Evolutionary conservation across 2,329 filamentous ascomycete genomes (phyloP), one percentile per base, ranked within the genome.

Genomic region (Botrytis pseudocinerea): DNA sequence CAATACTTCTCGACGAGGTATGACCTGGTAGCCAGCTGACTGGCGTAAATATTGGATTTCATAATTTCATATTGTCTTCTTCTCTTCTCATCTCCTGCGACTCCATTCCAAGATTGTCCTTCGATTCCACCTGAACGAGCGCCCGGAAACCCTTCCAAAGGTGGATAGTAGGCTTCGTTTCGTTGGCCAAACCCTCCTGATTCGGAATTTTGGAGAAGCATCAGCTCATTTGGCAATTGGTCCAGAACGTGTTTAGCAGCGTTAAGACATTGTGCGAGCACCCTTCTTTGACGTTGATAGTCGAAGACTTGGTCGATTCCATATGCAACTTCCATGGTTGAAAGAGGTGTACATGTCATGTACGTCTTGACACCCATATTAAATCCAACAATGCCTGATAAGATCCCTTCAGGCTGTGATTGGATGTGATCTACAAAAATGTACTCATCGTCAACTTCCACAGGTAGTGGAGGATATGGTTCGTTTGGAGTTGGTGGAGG

Each of bases 1-100:
- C 93, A 93, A 82, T 95, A 97, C 76, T 94, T 91, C 81, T 97
- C 93, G 0, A 97, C 93, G 73, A 95, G 90, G 80, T 94, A 95
- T 0, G 93, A 95, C 38, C 94, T 88, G 0, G 93, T 97, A 3
- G 91, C 90, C 16, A 97, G 85, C 78, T 94, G 92, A 9, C 92
- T 95, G 2, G 91, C 90, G 79, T 95, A 94, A 57, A 97, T 93
- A 81, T 97, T 97, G 10, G 93, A 93, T 80, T 97, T 97, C 81
- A 97, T 94, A 44, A 97, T 96, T 82, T 97, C 94, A 76, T 91
- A 94, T 80, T 96, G 93, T 7, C 94, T 81, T 72, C 86, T 84
- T 1, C 88, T 85, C 3, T 88, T 75, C n/a, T 74, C 73, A 12
- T 79, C 78, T 3, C 70, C 8, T 28, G 38, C 28, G 51, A 71